These are phyloP conservation scores for Exophiala alcalophila DNA, from an alignment of 2,329 filamentous ascomycete species.

Conservation along the genomic window DNA sequence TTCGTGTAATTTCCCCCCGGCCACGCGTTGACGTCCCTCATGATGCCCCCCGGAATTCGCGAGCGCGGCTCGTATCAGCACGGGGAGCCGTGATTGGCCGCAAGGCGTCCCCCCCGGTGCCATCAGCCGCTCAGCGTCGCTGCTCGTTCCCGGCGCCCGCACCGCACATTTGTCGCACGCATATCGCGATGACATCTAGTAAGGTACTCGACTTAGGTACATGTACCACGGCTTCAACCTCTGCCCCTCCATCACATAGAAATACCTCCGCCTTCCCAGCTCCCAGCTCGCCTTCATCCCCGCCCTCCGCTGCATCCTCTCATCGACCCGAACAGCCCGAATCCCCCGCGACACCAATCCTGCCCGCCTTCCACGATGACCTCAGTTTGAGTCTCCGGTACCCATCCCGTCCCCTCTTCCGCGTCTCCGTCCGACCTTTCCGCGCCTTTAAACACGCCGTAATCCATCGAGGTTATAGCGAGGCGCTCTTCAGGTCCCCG, in stretches of 20 bases:
- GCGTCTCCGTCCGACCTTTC: conserved; percentile 19
- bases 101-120: conserved; percentile 12
- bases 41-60: too few relatives aligned
- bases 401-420: conserved; percentile 1
- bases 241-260: conserved; percentile 9
- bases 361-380: conserved; percentile 15
- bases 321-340: neutral
- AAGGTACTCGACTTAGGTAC: too few relatives aligned
- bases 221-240: too few relatives aligned
- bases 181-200: conserved; percentile 7
- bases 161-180: conserved; percentile 23
- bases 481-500: conserved; percentile 67
- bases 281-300: too few relatives aligned
- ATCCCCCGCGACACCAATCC: neutral
- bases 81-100: conserved; percentile 24
- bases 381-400: conserved; percentile 9
- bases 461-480: conserved; percentile 81
- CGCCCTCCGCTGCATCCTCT: neutral
- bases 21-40: too few relatives aligned
- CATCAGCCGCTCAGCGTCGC: conserved; percentile 5
- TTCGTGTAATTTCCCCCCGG: neutral
- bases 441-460: conserved; percentile 88
- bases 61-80: conserved; percentile 18
- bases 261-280: neutral
- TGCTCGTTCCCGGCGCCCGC: too few relatives aligned